Base-by-base conservation (phyloP, 1,284 basidiomycete genomes). In the Cutaneotrichosporon cavernicola region DNA sequence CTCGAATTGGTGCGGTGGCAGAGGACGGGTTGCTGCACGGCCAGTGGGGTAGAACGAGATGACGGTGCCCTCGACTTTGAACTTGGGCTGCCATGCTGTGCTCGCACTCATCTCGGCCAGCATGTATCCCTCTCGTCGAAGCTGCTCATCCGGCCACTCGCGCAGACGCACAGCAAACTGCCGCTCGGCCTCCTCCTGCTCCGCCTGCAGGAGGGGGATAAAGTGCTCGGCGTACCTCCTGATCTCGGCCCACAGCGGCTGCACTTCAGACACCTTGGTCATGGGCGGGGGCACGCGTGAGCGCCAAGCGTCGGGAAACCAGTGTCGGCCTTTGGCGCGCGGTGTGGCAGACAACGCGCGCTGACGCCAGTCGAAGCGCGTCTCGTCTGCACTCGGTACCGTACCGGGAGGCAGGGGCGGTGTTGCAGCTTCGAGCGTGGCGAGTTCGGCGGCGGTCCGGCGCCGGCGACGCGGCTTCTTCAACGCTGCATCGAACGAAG, bases 101-200 rank as follows among this genome's bases (percentile, higher is more conserved):
- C 18, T 36, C 26, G 63, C 89, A 13, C 79, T 83, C 46, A 91
- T 77, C 14, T 82, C 85, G 0, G 86, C 87, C 32, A 91, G 71
- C 62, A 86, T 86, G 74, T 89, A 91, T 0, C 90, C 90, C 71
- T 89, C 88, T 30, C 84, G 78, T 64, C 83, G 78, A 47, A 92
- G 80, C 49, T 84, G 83, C 31, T 84, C 81, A 5, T 87, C 65
- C 1, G 85, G 81, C 89, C 89, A 91, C 26, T 83, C 85, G 0
- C 85, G 81, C 16, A 92, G 81, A 40, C 91, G 85, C 64, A 87
- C 82, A 32, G 83, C 82, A 36, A 89, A 74, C 16, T 73, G 60
- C 9, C 66, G 81, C 68, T 88, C 86, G 47, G 85, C 86, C 70
- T 89, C 86, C 1, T 81, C 81, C 73, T 88, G 86, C 77, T 92